Base-by-base conservation (phyloP, 2,329 filamentous ascomycete genomes). In the Fusarium sp. region DNA sequence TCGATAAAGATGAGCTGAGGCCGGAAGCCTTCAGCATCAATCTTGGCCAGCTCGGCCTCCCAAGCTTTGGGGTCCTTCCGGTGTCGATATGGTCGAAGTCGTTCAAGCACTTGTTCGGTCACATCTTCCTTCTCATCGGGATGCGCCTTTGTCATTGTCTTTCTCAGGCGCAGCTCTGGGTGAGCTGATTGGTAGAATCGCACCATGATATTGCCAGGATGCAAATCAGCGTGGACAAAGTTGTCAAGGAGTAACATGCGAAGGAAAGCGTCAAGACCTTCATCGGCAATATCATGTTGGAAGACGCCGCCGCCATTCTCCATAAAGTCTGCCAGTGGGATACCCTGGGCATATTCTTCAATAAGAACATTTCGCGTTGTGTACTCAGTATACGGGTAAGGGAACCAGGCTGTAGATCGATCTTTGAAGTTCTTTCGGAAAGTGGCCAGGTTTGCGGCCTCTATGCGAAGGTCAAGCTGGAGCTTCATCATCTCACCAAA, bases 191-290 rank as follows among this genome's bases (percentile, higher is more conserved):
- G 91, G 83, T 98, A 98, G 85, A 99, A 99, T 71, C 97, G 94
- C 51, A 99, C 95, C 95, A 99, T 98, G 83, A 99, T 98, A 81
- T 99, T 99, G 31, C 96, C 96, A 0, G 96, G 96, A 80, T 99
- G 96, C 35, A 99, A 85, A 80, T 99, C 96, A 10, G 96, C 95
- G 79, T 99, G 96, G 31, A 98, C 92, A 81, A 99, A 99, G 81
- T 99, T 99, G 82, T 99, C 96, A 42, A 99, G 92, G 18, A 99
- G 87, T 22, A 99, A 85, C 96, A 99, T 99, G 78, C 95, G 94
- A 55, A 99, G 84, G 82, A 99, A 99, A 7, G 95, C 95, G 80
- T 99, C 95, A 0, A 99, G 89, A 0, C 96, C 96, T 83, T 98
- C 95, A 65, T 97, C 92, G 7, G 96, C 95, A 71, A 99, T 97